Evolutionary conservation across 352 stramenopile species (phyloP), one percentile per base, ranked within the genome.

Genomic region (Phytophthora multivora): DNA sequence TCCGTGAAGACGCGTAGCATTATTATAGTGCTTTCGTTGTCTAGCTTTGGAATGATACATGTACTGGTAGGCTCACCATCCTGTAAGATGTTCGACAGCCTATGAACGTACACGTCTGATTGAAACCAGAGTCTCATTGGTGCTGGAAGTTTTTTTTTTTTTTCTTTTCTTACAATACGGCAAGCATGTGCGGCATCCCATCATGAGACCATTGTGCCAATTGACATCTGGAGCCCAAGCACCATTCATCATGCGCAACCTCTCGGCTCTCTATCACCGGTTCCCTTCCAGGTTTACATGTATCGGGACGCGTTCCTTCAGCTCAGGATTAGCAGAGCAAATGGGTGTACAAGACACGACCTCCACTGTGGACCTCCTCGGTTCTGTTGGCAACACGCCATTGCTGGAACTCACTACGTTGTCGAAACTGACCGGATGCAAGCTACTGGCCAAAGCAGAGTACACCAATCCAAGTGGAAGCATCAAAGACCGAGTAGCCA

Each of bases 401-500:
- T 66, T 95, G 28, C 63, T 95, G 12, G 74, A 91, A 59, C 74
- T 95, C 42, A 80, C 77, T 39, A 80, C 73, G 21, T 49, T 92
- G 21, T 90, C 83, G 1, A 69, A 71, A 43, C 75, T 92, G 41
- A 95, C 86, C 3, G 73, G 75, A 4, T 91, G 83, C 75, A 88
- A 77, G 57, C 85, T 95, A 55, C 83, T 89, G 26, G 86, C 72
- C 54, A 95, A 95, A 63, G 83, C 83, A 16, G 86, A 95, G 73
- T 93, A 80, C 53, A 72, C 88, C 63, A 98, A 98, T 65, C 96
- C 96, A 16, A 92, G 91, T 59, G 95, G 95, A 10, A 96, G 80
- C 21, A 90, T 98, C 61, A 98, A 98, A 75, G 95, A 98, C 74
- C 93, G 95, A 26, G 94, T 97, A 10, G 92, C 91, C 39, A 89